Base-by-base conservation (phyloP, 768 basidiomycete genomes). In the Naganishia friedmannii region DNA sequence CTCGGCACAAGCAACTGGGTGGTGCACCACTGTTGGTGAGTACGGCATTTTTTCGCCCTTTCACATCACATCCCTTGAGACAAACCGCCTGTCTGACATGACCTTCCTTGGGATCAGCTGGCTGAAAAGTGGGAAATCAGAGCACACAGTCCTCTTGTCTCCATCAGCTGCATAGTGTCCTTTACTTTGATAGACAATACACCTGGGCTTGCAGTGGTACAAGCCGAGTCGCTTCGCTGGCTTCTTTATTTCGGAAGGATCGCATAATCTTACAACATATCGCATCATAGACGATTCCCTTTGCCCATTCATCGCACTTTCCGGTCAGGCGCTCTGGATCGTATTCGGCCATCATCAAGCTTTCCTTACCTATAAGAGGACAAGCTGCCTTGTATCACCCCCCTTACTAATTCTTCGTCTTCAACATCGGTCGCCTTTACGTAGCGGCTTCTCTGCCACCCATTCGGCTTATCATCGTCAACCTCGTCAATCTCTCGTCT, bases 51-150 rank as follows among this genome's bases (percentile, higher is more conserved):
- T 21, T 29, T 29, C 31, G 29, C 32, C 57, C 57, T 58, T 58
- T 37, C n/a, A 58, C 57, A 21, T 23, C 29, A 39, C 57, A 58
- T 58, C 57, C 57, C 57, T 58, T 58, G 34, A 58, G 57, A 32
- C 57, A 1, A n/a, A 3, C n/a, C n/a, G n/a, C n/a, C n/a, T 58
- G 57, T 58, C 57, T 58, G n/a, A 58, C 57, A 23, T 17, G 32
- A 37, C 57, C 37, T 58, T n/a, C 57, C 32, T 56, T 51, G 48
- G 48, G n/a, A 51, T 26, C 19, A 6, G 8, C 32, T 31, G 54
- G 54, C 29, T 56, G 48, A 23, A n/a, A 23, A 26, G 6, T 51
- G 48, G n/a, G 48, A 51, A 12, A 51, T 21, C n/a, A 51, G 21
- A 26, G 6, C n/a, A 51, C 48, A 7, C 48, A 7, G 13, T 21